Base-by-base conservation (phyloP, 345 rosid genomes). In the Hypericum perforatum region DNA sequence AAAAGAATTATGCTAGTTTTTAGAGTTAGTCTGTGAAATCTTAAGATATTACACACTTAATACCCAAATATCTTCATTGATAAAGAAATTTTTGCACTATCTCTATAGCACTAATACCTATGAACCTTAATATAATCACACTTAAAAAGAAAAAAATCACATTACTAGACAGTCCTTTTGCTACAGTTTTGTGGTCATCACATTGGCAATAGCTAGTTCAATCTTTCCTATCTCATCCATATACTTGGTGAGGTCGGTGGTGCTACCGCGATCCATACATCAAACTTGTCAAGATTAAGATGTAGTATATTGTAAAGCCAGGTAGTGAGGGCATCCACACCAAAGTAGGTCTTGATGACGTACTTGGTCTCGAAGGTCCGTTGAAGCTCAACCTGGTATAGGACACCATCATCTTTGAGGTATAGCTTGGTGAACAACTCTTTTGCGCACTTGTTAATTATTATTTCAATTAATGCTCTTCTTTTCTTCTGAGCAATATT, bases 191-290 rank as follows among this genome's bases (percentile, higher is more conserved):
- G n/a, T n/a, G n/a, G n/a, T n/a, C n/a, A n/a, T n/a, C n/a, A n/a
- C 94, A 10, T 85, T 89, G 3, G 89, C 89, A 38, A 85, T 79
- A 6, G 89, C 94, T 1, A 85, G 75, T 79, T 79, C 54, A 41
- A 85, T 82, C 67, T 72, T 76, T 80, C 71, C 76, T 72, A 80
- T 69, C 77, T 85, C 94, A 2, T 76, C 52, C 43, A 70, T 67
- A 63, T 75, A 85, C 74, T 85, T 89, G 7, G 71, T 74, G 4
- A 62, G 53, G 54, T 81, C 86, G 11, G 79, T 66, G 0, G 70
- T 66, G 7, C 77, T 86, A 10, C 70, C 79, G 14, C 64, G 71
- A 2, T 85, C 84, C 52, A 67, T 47, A 40, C n/a, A n/a, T 85
- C 89, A 8, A 82, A 82, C 56, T 70, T 78, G 49, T 82, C 84